Percentiles rank a stretch among this genome's conserved stretches.
Conservation (phyloP, 441 rosid genomes). For the Adansonia gregorii region DNA sequence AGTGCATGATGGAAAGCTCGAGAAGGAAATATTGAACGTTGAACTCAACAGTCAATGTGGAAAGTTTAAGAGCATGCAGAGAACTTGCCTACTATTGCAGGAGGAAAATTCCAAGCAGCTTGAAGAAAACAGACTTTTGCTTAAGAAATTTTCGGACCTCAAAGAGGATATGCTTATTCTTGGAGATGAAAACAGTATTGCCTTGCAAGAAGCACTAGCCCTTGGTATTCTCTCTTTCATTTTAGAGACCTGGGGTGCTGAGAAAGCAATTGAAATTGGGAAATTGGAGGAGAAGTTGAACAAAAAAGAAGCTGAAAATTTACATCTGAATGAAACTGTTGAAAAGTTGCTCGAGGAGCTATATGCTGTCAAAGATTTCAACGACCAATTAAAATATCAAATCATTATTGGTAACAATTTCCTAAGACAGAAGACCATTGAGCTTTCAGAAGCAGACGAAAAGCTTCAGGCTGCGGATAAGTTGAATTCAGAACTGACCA, state of each 20-base stretch:
- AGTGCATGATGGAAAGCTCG: conserved; percentile 49
- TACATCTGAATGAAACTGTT: conserved; percentile 47
- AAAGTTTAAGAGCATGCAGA: conserved; percentile 53
- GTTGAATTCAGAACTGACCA: conserved; percentile 52
- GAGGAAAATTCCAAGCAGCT: conserved; percentile 52
- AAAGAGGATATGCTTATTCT: conserved; percentile 52
- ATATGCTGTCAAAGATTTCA: conserved; percentile 55
- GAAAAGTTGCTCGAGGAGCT: conserved; percentile 63
- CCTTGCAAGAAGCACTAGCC: conserved; percentile 59
- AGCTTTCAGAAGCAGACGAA: conserved; percentile 63
- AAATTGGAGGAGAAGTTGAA: conserved; percentile 53
- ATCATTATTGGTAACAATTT: conserved; percentile 54
- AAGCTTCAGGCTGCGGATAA: conserved; percentile 59
- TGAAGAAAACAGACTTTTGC: conserved; percentile 55
- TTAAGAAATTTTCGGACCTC: conserved; percentile 48
- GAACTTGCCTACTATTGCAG: conserved; percentile 50
- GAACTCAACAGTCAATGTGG: conserved; percentile 44
- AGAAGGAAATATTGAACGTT: conserved; percentile 48
- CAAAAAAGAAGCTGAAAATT: conserved; percentile 56
- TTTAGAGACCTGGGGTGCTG: conserved; percentile 58
- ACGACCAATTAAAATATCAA: conserved; percentile 58
- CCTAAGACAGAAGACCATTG: conserved; percentile 55
- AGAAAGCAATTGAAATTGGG: conserved; percentile 64
- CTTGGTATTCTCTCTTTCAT: conserved; percentile 53
- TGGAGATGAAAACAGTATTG: conserved; percentile 62